Conservation (phyloP, 352 stramenopile species). For the Phytopythium montanum region DNA sequence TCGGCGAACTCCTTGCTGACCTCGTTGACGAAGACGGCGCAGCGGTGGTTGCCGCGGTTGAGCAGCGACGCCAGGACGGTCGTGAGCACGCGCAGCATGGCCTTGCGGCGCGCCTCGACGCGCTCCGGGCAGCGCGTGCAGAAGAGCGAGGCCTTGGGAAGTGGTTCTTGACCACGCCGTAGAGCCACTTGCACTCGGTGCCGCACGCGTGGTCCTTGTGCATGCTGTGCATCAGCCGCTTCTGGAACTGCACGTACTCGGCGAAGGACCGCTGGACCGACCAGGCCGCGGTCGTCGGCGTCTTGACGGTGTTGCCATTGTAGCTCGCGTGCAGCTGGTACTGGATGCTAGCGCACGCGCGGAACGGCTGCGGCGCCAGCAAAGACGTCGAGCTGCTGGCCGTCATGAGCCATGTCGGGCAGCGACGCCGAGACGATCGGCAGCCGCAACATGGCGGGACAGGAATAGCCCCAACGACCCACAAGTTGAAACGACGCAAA, state of each 20-base stretch:
- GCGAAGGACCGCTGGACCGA: constrained; percentile 30
- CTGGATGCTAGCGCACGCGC: constrained; percentile 12
- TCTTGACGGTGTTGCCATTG: neutral
- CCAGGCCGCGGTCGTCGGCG: constrained; percentile 23
- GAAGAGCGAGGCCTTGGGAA: constrained; percentile 41
- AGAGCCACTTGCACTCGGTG: constrained; percentile 57
- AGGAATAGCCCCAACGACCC: neutral
- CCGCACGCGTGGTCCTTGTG: constrained; percentile 44
- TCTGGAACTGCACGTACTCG: constrained; percentile 36
- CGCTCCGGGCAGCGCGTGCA: constrained; percentile 19
- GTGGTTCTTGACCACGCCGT: constrained; percentile 46
- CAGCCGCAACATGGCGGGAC: neutral
- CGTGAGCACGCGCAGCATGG: constrained; percentile 26
- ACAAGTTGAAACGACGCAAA: neutral
- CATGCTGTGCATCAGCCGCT: constrained; percentile 35
- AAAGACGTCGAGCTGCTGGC: constrained; percentile 7
- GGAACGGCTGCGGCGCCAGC: constrained; percentile 11
- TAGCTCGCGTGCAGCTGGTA: constrained; percentile 33
- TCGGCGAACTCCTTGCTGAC: constrained; percentile 23
- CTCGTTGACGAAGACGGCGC: constrained; percentile 21
- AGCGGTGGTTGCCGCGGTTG: constrained; percentile 32
- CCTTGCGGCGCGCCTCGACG: constrained; percentile 23
- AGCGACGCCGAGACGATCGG: constrained; percentile 7
- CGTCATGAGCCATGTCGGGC: constrained; percentile 28
- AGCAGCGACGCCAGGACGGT: constrained; percentile 29